These are phyloP conservation scores for Parastagonospora avenae DNA, from an alignment of 2,329 filamentous ascomycete genomes.

Conservation along the genomic window DNA sequence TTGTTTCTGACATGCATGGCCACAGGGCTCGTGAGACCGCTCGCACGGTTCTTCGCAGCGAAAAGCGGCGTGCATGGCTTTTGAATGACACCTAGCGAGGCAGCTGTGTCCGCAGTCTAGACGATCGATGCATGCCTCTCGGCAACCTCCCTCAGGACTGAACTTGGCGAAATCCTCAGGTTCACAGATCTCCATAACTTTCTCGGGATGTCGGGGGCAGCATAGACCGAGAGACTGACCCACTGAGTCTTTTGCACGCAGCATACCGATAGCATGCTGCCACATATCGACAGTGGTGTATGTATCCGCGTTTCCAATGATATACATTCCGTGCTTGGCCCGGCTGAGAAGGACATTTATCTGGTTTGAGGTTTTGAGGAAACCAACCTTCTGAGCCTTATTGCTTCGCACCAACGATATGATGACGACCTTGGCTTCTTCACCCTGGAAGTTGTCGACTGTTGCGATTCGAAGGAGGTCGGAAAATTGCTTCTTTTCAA, in stretches of 20 bases:
- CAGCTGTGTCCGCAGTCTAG: conserved; percentile 40
- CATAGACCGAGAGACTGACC: conserved; percentile 25
- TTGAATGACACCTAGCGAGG: conserved; percentile 35
- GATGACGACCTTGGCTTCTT: conserved; percentile 74
- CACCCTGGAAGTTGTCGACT: conserved; percentile 78
- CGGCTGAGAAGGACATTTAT: conserved; percentile 73
- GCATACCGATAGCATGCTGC: conserved; percentile 60
- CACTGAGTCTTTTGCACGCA: conserved; percentile 42
- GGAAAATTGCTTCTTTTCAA: conserved; percentile 28
- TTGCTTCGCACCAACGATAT: conserved; percentile 76
- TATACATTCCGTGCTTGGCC: conserved; percentile 71
- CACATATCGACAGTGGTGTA: conserved; percentile 67
- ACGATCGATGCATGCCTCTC: conserved; percentile 23
- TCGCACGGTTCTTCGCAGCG: conserved; percentile 33
- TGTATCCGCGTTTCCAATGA: conserved; percentile 70
- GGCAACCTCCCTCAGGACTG: conserved; percentile 42
- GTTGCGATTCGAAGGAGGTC: conserved; percentile 58
- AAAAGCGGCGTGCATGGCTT: conserved; percentile 33
- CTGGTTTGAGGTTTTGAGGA: conserved; percentile 68
- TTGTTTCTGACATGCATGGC: conserved; percentile 33
- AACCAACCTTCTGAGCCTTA: conserved; percentile 61
- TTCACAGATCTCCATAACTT: conserved; percentile 21
- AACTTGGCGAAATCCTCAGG: conserved; percentile 35
- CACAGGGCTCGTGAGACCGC: conserved; percentile 24
- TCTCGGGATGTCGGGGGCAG: conserved; percentile 37